phyloP scores from a whole-genome alignment of 768 basidiomycete species.

The Lactarius deliciosus region DNA sequence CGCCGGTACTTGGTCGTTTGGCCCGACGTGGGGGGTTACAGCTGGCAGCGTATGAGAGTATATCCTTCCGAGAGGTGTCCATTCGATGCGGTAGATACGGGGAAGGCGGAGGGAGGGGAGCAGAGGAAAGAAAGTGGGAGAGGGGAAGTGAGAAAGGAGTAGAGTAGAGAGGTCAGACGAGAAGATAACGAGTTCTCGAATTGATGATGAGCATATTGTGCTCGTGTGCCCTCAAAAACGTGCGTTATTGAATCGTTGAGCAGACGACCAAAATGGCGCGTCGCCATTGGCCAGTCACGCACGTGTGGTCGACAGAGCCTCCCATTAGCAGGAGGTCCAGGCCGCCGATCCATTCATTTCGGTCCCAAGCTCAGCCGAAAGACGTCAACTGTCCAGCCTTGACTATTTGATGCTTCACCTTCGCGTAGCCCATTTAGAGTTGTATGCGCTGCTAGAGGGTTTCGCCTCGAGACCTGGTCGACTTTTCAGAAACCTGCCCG shows the following conservation, averaged over 20 bases:
- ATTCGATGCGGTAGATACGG: neutral
- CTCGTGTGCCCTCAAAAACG: conserved; percentile 29
- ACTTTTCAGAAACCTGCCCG: no score
- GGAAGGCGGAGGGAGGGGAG: neutral
- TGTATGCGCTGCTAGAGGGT: no score
- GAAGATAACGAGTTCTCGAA: neutral
- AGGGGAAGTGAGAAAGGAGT: neutral
- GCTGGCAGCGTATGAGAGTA: conserved; percentile 37
- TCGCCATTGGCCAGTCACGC: conserved; percentile 21
- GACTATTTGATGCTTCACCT: neutral
- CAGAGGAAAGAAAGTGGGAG: neutral
- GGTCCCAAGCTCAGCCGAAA: no score
- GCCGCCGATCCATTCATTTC: neutral
- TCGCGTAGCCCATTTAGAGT: neutral
- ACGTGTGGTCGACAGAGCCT: conserved; percentile 2
- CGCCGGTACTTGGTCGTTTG: conserved; percentile 37
- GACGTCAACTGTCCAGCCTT: neutral
- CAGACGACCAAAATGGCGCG: conserved; percentile 28
- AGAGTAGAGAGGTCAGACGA: neutral
- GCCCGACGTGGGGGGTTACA: conserved; percentile 49
- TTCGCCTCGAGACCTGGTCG: no score
- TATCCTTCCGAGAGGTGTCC: conserved; percentile 28
- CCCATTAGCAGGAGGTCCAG: conserved; percentile 3
- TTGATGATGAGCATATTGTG: conserved; percentile 10
- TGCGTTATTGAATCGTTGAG: conserved; percentile 6